A percentile compares a stretch with the other conserved stretches of the same genome.
Evolutionary conservation across 257 asterid genomes (phyloP).

Genomic region (Phtheirospermum japonicum): DNA sequence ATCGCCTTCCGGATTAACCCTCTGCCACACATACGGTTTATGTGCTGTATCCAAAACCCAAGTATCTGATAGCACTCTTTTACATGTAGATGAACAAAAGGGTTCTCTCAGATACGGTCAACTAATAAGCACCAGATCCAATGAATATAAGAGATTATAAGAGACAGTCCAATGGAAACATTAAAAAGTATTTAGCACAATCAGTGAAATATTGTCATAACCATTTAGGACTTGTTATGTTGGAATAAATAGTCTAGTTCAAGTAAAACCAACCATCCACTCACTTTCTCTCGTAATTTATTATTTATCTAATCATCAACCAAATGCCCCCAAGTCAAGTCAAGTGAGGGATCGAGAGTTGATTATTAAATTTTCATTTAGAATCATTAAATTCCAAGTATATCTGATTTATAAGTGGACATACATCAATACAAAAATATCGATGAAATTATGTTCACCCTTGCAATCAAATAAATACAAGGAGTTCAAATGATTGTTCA

Average conservation of each 20-base stretch:
- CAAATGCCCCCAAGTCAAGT: too few relatives aligned
- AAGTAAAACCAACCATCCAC: constrained; percentile 5
- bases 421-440: constrained; percentile 10
- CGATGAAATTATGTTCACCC: constrained; percentile 1
- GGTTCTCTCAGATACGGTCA: constrained; percentile 11
- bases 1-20: constrained; percentile 95
- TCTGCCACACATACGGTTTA: constrained; percentile 95
- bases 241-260: neutral
- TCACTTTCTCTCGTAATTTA: neutral
- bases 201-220: neutral
- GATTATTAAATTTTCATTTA: neutral
- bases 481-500: constrained; percentile 12
- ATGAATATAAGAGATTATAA: neutral
- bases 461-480: neutral
- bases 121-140: constrained; percentile 23
- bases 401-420: constrained; percentile 7
- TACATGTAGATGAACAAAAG: constrained; percentile 52
- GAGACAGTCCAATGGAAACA: neutral
- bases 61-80: constrained; percentile 92
- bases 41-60: constrained; percentile 99
- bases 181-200: neutral
- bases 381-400: constrained; percentile 10
- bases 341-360: too few relatives aligned
- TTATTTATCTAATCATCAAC: too few relatives aligned
- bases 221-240: neutral